Evolutionary conservation across 176 grass and related monocot genomes (phyloP), one percentile per base, ranked within the genome.

Genomic region (Musa beccarii): DNA sequence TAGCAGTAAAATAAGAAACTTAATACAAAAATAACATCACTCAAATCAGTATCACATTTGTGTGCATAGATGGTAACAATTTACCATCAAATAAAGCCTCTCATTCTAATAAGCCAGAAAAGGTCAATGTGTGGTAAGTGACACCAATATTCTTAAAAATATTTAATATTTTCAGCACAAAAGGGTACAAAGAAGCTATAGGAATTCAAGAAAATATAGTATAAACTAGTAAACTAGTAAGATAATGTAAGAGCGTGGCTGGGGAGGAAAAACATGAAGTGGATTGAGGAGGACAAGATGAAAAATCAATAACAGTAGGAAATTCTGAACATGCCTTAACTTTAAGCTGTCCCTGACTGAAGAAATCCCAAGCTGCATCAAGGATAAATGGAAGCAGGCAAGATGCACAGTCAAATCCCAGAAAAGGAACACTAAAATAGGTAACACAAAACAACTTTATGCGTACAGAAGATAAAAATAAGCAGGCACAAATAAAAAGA

Each of bases 281-380:
- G 66, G 66, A 19, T 10, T 50, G 29, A 19, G 11, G 17, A 59
- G 67, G 16, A 72, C 19, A 72, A 51, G 12, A 53, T 52, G 11
- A 53, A 4, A 53, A 73, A 54, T 73, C 4, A 52, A 73, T 73
- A 22, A 1, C 1, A 68, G 12, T 14, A 67, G 29, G 10, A 17
- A 51, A 49, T 49, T 59, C 9, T 50, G 20, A 29, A n/a, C 65
- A 56, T 86, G 86, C 93, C 89, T 92, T 90, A 72, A 82, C 71
- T 49, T 83, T 78, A 70, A 92, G 74, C 24, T 77, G 77, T 75
- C 76, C 85, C 26, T 70, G 53, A 20, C 83, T 69, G 81, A 96
- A 96, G 69, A 90, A 96, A 82, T 86, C 82, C 83, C 89, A 96
- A 80, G 49, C 93, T 96, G 87, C 86, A 88, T 82, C 73, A 78